Base-by-base conservation (phyloP, 208 protist genomes). In the Trypanosoma mega region DNA sequence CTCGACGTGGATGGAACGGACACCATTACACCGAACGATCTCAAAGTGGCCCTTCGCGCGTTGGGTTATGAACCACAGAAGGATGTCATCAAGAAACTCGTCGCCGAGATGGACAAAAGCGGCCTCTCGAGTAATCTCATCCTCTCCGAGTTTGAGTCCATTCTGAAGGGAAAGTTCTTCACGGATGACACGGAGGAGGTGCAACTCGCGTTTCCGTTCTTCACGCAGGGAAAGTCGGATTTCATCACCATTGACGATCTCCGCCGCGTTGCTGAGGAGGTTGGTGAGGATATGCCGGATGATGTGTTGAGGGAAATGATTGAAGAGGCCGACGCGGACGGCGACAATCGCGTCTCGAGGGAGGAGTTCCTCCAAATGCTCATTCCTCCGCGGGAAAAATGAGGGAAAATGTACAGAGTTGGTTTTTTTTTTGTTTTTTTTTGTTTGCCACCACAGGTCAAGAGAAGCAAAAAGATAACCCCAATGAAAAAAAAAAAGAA, bases 211-310 rank as follows among this genome's bases (percentile, higher is more conserved):
- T 98, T 98, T 61, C 83, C 87, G 0, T 86, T 98, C 33, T 98
- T 98, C 76, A 97, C 97, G 23, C 78, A 90, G 24, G 97, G 96
- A 26, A 87, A 91, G 58, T 96, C 94, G 2, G 94, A 98, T 45
- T 96, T 78, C 57, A 98, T 98, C 57, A 94, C 90, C 16, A 80
- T 99, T 31, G 93, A 98, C 9, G 98, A 99, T 72, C 74, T 99
- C 20, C 96, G 96, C 52, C 61, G 88, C 0, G 94, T 98, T 8
- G 93, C 96, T 20, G 74, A 67, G 2, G 95, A 98, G 61, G 73
- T 99, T 2, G 96, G 95, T 5, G 97, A 99, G 72, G 86, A 97
- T 47, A 84, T 99, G 23, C 80, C 95, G 7, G 98, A 99, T 21
- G 96, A 98, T 20, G 92, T 98, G 29, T 69, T 99, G 39, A 65